A percentile compares a stretch with the other conserved stretches of the same genome.
These are phyloP conservation scores for Lactuca saligna DNA, from an alignment of 129 eudicot species.

Conservation along the genomic window DNA sequence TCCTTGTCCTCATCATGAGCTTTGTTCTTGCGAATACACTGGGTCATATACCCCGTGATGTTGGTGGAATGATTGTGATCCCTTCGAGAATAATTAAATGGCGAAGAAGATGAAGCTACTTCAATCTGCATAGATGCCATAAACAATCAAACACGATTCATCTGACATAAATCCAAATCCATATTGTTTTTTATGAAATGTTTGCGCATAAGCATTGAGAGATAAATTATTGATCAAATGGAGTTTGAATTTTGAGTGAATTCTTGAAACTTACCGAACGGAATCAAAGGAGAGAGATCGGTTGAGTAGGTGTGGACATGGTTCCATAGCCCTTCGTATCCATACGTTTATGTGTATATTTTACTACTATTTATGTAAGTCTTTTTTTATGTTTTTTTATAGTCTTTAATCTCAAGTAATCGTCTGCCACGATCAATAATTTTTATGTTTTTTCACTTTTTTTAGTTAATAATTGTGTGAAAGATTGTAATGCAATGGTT, in stretches of 20 bases:
- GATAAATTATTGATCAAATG: slow-evolving; percentile 15
- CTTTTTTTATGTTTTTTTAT: neutral
- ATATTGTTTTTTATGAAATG: neutral
- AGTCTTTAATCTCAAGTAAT: no score
- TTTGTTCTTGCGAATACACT: slow-evolving; percentile 12
- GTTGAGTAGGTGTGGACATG: slow-evolving; percentile 15
- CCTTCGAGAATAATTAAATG: slow-evolving; percentile 14
- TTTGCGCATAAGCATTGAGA: neutral
- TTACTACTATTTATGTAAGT: slow-evolving; percentile 2
- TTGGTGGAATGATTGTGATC: slow-evolving; percentile 28
- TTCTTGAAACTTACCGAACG: slow-evolving; percentile 4
- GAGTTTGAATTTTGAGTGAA: slow-evolving; percentile 19
- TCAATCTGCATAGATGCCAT: slow-evolving; percentile 37
- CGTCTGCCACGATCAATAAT: no score
- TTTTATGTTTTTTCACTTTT: no score
- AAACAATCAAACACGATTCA: neutral
- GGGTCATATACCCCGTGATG: slow-evolving; percentile 20
- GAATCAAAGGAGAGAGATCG: slow-evolving; percentile 21
- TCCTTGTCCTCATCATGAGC: slow-evolving; percentile 11
- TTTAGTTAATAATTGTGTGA: no score
- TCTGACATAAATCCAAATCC: neutral
- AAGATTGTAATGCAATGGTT: no score
- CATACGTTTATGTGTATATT: slow-evolving; percentile 26
- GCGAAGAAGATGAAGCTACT: slow-evolving; percentile 32
- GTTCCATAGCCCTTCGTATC: slow-evolving; percentile 6